Base-by-base conservation (phyloP, 768 basidiomycete species). In the Suillus americanus region DNA sequence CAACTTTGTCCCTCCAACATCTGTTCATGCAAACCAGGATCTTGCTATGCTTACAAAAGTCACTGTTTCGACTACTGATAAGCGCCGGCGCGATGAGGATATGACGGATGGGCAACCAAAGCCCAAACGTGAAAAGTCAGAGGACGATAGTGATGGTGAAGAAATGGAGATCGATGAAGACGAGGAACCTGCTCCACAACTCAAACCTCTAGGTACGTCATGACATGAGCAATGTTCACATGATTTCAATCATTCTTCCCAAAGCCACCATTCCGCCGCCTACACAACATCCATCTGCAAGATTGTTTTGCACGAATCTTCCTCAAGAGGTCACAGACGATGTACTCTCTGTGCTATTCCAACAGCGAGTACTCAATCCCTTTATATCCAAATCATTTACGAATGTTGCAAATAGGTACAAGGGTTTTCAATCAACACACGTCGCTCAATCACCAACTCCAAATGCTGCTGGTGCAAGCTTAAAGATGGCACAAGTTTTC, bases 121-220 rank as follows among this genome's bases (percentile, higher is more conserved):
- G 51, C 69, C 82, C 33, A 97, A 96, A 79, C 85, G 88, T 66
- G 86, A 88, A 70, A 92, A 87, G 75, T 79, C 82, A 51, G 88
- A 84, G 61, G 86, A 87, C 14, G 79, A 79, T 16, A 85, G 78
- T 68, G 91, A 92, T 67, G 94, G 88, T 62, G 91, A 91, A 73
- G 93, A 95, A 79, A 96, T 96, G 90, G 95, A 97, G 79, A 93
- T 95, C 71, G 94, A 95, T 65, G 94, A 95, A 59, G 94, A 97
- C 55, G 90, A 92, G 54, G 89, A 91, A 62, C 74, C 79, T 43
- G 78, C 79, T 55, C 82, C 78, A 65, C 77, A 75, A 65, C 76
- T 65, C 57, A 75, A 70, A 65, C 75, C 78, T 68, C 69, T 79
- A 68, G 84, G 86, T 88, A 82, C 70, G 66, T 71, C 40, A 59